Evolutionary conservation across 148 eudicot genomes (phyloP).

Genomic region (Chenopodium berlandieri): DNA sequence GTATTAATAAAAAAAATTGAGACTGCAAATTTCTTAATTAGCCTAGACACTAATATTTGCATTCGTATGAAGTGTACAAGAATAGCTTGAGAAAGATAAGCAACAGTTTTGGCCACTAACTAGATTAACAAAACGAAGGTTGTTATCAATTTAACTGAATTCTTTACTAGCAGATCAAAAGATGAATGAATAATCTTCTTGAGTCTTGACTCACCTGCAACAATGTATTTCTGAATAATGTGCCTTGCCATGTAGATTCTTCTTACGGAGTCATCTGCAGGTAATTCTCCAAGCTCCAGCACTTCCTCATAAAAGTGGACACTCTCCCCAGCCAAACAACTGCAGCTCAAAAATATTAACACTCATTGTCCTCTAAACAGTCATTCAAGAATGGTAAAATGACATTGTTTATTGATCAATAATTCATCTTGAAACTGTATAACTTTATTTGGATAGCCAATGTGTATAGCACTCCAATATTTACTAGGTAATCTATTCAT

Average conservation of each 20-base stretch:
- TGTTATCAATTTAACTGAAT: neutral
- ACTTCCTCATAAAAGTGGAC: conserved; percentile 87
- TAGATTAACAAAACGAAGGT: neutral
- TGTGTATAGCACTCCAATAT: neutral
- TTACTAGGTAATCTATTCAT: neutral
- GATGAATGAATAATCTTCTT: neutral
- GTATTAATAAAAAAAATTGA: neutral
- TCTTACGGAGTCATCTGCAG: conserved; percentile 55
- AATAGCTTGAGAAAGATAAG: neutral
- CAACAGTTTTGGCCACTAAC: neutral
- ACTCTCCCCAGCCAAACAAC: conserved; percentile 95
- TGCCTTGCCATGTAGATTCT: conserved; percentile 92
- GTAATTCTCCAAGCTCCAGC: conserved; percentile 65
- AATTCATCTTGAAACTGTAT: neutral
- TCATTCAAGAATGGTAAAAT: neutral
- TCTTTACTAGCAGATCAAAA: neutral
- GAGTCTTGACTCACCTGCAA: conserved; percentile 45
- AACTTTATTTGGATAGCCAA: neutral
- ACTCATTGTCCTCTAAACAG: neutral
- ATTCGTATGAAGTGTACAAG: neutral
- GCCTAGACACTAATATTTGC: neutral
- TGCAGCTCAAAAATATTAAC: conserved; percentile 34
- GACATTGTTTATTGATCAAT: neutral
- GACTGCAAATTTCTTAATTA: neutral
- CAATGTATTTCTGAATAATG: conserved; percentile 73